Percentiles rank a stretch among this genome's conserved stretches.
Evolutionary conservation across 2,329 filamentous ascomycete genomes (phyloP).

Genomic region (Hypoxylon sp.): DNA sequence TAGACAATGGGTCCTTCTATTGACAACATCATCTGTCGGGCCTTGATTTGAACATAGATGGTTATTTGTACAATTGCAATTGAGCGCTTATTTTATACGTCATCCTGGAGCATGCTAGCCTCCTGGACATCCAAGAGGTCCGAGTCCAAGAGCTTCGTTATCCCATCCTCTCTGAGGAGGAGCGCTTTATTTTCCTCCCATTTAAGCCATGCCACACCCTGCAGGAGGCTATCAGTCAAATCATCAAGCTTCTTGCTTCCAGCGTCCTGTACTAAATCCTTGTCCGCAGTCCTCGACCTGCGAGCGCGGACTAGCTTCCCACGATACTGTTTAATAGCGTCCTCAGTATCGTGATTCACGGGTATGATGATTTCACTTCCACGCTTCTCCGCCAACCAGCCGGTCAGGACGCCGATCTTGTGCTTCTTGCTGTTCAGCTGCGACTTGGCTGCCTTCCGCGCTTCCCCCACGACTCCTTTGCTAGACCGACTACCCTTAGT

Average conservation of each 20-base stretch:
- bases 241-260: slow-evolving; percentile 79
- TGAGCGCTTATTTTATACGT: slow-evolving; percentile 34
- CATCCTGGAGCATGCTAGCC: slow-evolving; percentile 19
- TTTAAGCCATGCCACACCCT: slow-evolving; percentile 81
- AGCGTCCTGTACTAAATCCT: slow-evolving; percentile 51
- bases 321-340: slow-evolving; percentile 36
- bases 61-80: slow-evolving; percentile 42
- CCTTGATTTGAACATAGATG: slow-evolving; percentile 32
- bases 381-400: slow-evolving; percentile 62
- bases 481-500: slow-evolving; percentile 5
- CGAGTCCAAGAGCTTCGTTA: slow-evolving; percentile 38
- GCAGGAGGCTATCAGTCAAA: slow-evolving; percentile 82
- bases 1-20: slow-evolving; percentile 27
- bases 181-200: slow-evolving; percentile 75
- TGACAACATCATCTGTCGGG: slow-evolving; percentile 11
- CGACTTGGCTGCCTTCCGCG: slow-evolving; percentile 56
- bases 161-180: slow-evolving; percentile 52
- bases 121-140: slow-evolving; percentile 30
- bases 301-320: slow-evolving; percentile 41
- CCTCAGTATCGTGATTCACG: slow-evolving; percentile 25
- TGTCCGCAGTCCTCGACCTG: slow-evolving; percentile 51
- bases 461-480: slow-evolving; percentile 9
- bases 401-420: slow-evolving; percentile 74
- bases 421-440: slow-evolving; percentile 65
- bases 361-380: slow-evolving; percentile 38